Evolutionary conservation across 2,329 filamentous ascomycete species (phyloP).

Genomic region (Colletotrichum higginsianum): DNA sequence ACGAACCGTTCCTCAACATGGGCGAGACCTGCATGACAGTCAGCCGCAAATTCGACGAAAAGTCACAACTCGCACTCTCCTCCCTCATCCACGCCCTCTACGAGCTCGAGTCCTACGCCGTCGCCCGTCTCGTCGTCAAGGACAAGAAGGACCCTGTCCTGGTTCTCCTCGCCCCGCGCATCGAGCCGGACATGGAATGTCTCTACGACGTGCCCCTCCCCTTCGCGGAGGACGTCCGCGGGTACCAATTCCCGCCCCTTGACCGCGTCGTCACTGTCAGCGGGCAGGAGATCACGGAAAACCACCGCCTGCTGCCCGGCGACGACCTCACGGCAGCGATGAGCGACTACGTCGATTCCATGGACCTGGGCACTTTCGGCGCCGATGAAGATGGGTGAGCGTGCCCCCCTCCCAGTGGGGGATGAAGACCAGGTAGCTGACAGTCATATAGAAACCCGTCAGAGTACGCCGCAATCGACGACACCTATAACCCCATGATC

Average conservation of each 20-base stretch:
- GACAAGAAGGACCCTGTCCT: slow-evolving; percentile 84
- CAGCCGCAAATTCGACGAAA: slow-evolving; percentile 83
- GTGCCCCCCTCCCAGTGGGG: neutral
- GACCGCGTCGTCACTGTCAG: slow-evolving; percentile 91
- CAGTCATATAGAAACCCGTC: slow-evolving; percentile 53
- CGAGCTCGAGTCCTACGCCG: slow-evolving; percentile 87
- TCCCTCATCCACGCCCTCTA: slow-evolving; percentile 90
- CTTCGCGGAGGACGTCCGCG: slow-evolving; percentile 91
- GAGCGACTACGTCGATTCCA: slow-evolving; percentile 91
- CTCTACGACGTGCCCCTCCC: slow-evolving; percentile 92
- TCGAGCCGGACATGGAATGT: slow-evolving; percentile 86
- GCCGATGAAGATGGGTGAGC: slow-evolving; percentile 81
- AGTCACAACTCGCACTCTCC: slow-evolving; percentile 86
- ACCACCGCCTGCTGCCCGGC: slow-evolving; percentile 87
- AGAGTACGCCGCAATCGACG: slow-evolving; percentile 85
- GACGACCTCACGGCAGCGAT: slow-evolving; percentile 84
- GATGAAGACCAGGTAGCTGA: slow-evolving; percentile 39
- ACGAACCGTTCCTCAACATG: slow-evolving; percentile 88
- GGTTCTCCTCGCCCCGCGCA: slow-evolving; percentile 83
- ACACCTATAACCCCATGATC: slow-evolving; percentile 87
- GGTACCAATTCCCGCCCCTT: slow-evolving; percentile 92
- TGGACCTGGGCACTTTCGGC: slow-evolving; percentile 84
- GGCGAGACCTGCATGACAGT: slow-evolving; percentile 85
- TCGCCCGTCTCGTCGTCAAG: slow-evolving; percentile 89
- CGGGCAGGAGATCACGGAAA: slow-evolving; percentile 78